Conservation (phyloP, 1,284 basidiomycete species). For the Ceraceosorus bombacis region DNA sequence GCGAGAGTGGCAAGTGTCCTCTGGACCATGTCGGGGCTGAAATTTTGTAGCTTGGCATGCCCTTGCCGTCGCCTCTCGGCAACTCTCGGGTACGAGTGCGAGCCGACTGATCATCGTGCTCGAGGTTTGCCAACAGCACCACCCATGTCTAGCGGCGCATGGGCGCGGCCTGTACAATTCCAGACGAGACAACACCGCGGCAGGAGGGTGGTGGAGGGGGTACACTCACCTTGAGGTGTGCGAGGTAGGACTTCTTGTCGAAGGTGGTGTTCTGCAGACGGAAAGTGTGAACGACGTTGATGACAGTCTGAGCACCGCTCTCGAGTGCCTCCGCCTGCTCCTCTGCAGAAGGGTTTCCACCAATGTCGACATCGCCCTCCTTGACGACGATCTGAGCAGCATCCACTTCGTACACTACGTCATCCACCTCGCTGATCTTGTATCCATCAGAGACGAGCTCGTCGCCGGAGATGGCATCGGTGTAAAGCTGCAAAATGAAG, state of each 20-base stretch:
- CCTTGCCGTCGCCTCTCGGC: too few species aligned
- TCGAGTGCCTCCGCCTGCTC: constrained; percentile 76
- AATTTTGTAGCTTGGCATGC: too few species aligned
- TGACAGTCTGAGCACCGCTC: constrained; percentile 66
- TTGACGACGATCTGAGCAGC: constrained; percentile 69
- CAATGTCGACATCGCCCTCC: constrained; percentile 82
- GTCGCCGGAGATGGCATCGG: constrained; percentile 64
- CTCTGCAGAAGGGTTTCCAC: constrained; percentile 65
- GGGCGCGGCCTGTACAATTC: too few species aligned
- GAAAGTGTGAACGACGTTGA: constrained; percentile 90
- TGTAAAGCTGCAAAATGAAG: constrained; percentile 57
- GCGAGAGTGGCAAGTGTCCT: neutral
- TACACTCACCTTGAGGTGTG: constrained; percentile 65
- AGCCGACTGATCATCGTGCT: too few species aligned
- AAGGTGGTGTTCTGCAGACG: constrained; percentile 74
- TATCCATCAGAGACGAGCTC: constrained; percentile 60
- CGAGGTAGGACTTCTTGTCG: constrained; percentile 84
- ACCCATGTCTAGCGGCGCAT: too few species aligned
- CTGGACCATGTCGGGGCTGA: neutral
- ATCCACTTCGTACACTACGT: constrained; percentile 84
- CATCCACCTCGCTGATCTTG: constrained; percentile 62
- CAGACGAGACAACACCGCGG: too few species aligned
- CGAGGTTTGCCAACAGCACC: too few species aligned
- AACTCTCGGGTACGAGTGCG: too few species aligned
- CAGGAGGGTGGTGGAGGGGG: too few species aligned